Percentiles rank a stretch among this genome's conserved stretches.
These are phyloP conservation scores for Sisymbrium altissimum DNA, from an alignment of 345 rosid species.

Conservation along the genomic window DNA sequence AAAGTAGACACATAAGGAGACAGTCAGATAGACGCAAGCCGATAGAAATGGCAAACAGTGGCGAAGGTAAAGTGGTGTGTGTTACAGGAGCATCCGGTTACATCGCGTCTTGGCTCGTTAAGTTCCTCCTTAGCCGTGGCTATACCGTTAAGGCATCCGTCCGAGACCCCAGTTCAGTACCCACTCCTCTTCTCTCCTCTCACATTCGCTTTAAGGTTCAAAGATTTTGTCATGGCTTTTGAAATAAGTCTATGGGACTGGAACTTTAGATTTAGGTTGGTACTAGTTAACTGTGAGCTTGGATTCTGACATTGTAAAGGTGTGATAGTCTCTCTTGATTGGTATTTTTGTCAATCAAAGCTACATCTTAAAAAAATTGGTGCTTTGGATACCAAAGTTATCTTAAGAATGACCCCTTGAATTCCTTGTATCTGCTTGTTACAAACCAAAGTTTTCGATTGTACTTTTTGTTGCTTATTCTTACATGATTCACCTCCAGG, in stretches of 20 bases:
- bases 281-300: too few relatives aligned
- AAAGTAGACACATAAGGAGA: background rate
- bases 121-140: conserved; percentile 44
- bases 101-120: conserved; percentile 52
- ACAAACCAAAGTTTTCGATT: background rate
- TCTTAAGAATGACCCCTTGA: background rate
- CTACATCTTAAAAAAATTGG: too few relatives aligned
- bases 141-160: conserved; percentile 49
- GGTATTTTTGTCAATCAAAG: too few relatives aligned
- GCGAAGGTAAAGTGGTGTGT: conserved; percentile 41
- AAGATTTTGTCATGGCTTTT: background rate
- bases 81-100: conserved; percentile 54
- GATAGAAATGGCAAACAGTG: conserved; percentile 14
- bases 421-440: background rate
- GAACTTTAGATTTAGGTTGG: background rate
- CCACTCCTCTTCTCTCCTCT: background rate
- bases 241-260: background rate
- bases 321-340: too few relatives aligned
- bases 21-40: background rate
- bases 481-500: conserved; percentile 27
- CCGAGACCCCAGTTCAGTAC: conserved; percentile 42
- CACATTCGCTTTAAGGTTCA: background rate
- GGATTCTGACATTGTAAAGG: too few relatives aligned
- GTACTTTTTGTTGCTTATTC: background rate
- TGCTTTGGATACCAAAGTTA: too few relatives aligned